Conservation (phyloP, 192 early-diverging fungal genomes). For the Blastocladiella britannica region DNA sequence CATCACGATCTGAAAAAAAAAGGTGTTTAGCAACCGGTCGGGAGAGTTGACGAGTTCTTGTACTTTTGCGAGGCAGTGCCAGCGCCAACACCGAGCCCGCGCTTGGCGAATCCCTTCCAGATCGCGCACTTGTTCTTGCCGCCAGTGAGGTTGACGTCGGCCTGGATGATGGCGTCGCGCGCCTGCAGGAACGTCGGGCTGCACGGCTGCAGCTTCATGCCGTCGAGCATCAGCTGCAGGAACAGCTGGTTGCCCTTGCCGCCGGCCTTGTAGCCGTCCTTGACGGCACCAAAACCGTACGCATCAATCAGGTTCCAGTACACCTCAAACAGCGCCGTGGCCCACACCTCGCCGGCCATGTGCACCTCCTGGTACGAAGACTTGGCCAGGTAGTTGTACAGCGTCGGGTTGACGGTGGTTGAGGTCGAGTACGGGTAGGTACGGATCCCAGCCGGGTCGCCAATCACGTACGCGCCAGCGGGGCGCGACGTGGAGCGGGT, state of each 20-base stretch:
- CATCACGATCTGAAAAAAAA: not conserved
- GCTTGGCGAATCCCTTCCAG: slow-evolving; percentile 42
- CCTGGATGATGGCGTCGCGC: slow-evolving; percentile 38
- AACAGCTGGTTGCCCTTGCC: slow-evolving; percentile 24
- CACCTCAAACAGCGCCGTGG: slow-evolving; percentile 72
- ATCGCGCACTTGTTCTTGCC: slow-evolving; percentile 31
- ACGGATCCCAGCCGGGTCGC: not conserved
- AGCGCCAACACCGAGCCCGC: slow-evolving; percentile 46
- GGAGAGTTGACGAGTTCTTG: not conserved
- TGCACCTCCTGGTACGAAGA: not conserved
- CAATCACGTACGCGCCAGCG: not conserved
- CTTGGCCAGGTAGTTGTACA: slow-evolving; percentile 8
- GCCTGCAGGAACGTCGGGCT: slow-evolving; percentile 37
- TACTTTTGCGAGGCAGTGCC: slow-evolving; percentile 3
- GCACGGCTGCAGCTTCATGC: slow-evolving; percentile 43
- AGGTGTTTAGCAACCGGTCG: not conserved
- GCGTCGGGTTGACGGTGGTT: slow-evolving; percentile 15
- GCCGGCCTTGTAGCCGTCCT: not conserved
- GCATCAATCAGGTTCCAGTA: slow-evolving; percentile 45
- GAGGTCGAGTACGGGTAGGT: slow-evolving; percentile 1
- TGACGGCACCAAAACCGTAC: slow-evolving; percentile 24
- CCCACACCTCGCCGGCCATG: slow-evolving; percentile 44
- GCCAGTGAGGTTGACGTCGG: slow-evolving; percentile 23
- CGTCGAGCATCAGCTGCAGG: slow-evolving; percentile 27
- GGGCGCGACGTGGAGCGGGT: slow-evolving; percentile 34